Base-by-base conservation (phyloP, 768 basidiomycete species). In the Amyloporia xantha region DNA sequence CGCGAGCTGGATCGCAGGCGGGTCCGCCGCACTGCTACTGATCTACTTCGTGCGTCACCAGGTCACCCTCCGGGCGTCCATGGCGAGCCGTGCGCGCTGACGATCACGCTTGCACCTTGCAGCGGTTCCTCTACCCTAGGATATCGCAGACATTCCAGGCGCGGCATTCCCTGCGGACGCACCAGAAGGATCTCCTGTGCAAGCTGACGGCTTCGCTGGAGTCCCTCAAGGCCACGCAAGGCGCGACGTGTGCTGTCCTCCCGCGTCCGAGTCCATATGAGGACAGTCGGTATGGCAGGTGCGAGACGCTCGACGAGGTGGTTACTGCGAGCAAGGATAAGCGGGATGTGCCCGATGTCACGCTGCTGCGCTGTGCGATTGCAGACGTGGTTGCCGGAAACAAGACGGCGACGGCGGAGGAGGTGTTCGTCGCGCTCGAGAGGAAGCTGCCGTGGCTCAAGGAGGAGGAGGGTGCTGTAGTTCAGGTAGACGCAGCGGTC, bases 111-210 rank as follows among this genome's bases (percentile, higher is more conserved):
- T 2, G 19, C 25, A 20, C 21, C 40, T 19, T 41, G 3, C 51
- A 90, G 87, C 77, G 79, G 28, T 79, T 81, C 57, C 68, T 91
- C 20, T 74, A 87, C 21, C 87, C 87, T 3, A 78, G 78, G 26
- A 73, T 91, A 10, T 62, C 75, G 1, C 73, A 69, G 41, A 79
- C 83, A 1, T 73, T 72, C 23, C 62, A 76, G 24, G 86, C 87
- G 7, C 79, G 86, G 26, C 71, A 70, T 47, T 76, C 84, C 6
- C 64, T 91, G 41, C 76, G 70, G 46, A 60, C 68, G 5, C 84
- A 89, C 56, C 86, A 86, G 43, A 67, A 74, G 17, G 62, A 67
- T 1, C 75, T 88, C 13, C 59, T 88, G 17, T 60, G 66, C 4
- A 75, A 71, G 53, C 69, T 90, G 17, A 76, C 74, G 13, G 65